phyloP scores from a whole-genome alignment of 495 filamentous ascomycete species.

The Aspergillus heteromorphus region DNA sequence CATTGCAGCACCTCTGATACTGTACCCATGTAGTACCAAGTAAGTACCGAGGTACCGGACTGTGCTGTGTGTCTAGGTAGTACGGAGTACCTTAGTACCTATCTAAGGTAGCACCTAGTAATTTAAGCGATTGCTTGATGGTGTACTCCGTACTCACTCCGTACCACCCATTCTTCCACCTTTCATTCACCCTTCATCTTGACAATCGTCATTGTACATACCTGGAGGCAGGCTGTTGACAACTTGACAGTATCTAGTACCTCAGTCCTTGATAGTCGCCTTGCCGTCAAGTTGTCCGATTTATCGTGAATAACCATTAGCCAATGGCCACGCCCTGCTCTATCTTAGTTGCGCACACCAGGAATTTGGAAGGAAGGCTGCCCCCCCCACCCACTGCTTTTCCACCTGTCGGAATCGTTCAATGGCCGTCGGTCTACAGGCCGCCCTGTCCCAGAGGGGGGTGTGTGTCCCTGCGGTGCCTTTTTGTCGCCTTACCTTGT shows the following conservation, averaged over 20 bases:
- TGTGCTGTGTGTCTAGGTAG: too few species aligned
- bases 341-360: neutral
- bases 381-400: neutral
- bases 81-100: too few species aligned
- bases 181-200: neutral
- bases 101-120: too few species aligned
- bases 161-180: neutral
- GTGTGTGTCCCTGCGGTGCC: neutral
- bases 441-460: too few species aligned
- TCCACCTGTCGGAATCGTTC: slow-evolving; percentile 8
- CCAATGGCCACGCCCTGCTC: neutral
- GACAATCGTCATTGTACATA: neutral
- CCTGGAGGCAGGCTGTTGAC: too few species aligned
- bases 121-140: too few species aligned
- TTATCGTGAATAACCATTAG: neutral
- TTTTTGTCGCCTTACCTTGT: neutral
- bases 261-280: neutral
- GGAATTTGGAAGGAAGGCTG: too few species aligned
- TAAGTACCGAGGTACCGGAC: too few species aligned
- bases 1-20: too few species aligned
- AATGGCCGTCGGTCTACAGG: neutral
- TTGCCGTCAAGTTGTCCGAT: neutral
- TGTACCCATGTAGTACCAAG: too few species aligned
- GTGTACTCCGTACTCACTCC: neutral
- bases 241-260: too few species aligned